phyloP scores from a whole-genome alignment of 1,284 basidiomycete genomes.

The Boletellus deceptivus region DNA sequence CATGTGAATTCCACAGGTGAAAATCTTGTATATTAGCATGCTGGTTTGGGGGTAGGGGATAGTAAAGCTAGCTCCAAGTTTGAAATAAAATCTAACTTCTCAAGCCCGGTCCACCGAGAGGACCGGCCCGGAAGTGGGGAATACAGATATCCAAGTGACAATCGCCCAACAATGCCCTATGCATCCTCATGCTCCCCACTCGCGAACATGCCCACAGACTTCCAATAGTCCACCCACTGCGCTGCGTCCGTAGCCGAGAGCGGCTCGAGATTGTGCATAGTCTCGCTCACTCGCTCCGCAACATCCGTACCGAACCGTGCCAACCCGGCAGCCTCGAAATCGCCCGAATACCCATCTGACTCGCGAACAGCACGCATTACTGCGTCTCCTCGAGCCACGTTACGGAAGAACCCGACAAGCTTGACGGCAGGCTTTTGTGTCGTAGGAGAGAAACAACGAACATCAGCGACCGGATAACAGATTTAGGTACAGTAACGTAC shows the following conservation, averaged over 20 bases:
- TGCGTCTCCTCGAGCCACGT: conserved; percentile 7
- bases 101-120: too few relatives aligned
- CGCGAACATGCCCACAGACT: conserved; percentile 1
- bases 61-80: too few relatives aligned
- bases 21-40: too few relatives aligned
- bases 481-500: background rate
- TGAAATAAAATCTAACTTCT: too few relatives aligned
- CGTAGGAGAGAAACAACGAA: background rate
- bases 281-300: conserved; percentile 14
- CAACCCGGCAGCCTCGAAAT: conserved; percentile 6
- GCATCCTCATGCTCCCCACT: background rate
- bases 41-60: too few relatives aligned
- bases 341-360: background rate
- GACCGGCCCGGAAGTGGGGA: too few relatives aligned
- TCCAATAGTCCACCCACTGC: conserved; percentile 24
- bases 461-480: background rate
- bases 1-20: too few relatives aligned
- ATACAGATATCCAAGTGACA: too few relatives aligned
- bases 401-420: conserved; percentile 16
- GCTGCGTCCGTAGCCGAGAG: conserved; percentile 13
- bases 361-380: background rate
- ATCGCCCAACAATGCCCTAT: too few relatives aligned
- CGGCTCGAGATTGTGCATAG: conserved; percentile 16
- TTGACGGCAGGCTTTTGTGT: conserved; percentile 14
- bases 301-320: conserved; percentile 8